A percentile compares a stretch with the other conserved stretches of the same genome.
These are phyloP conservation scores for Tolypocladium capitatum DNA, from an alignment of 2,329 filamentous ascomycete genomes.

Conservation along the genomic window DNA sequence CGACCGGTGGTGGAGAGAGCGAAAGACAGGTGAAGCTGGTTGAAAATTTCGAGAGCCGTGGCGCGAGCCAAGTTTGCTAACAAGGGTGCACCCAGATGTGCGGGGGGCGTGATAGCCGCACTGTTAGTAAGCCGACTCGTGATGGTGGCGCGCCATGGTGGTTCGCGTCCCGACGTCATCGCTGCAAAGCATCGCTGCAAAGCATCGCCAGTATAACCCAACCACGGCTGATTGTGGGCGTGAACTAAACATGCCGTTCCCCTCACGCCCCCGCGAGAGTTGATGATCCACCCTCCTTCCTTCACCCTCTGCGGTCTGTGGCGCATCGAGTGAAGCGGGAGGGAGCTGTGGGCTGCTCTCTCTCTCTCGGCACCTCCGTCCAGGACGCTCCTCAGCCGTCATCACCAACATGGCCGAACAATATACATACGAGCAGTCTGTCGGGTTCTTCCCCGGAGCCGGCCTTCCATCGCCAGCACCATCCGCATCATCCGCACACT, in stretches of 20 bases:
- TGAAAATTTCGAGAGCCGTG: not conserved
- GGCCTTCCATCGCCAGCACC: conserved; percentile 42
- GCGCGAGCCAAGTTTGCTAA: not conserved
- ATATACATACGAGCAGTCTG: conserved; percentile 17
- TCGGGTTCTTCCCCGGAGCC: conserved; percentile 36
- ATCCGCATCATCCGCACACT: conserved; percentile 30
- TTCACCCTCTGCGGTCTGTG: not conserved
- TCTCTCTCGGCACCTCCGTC: not conserved
- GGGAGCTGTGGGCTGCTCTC: not conserved
- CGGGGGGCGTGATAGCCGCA: not conserved
- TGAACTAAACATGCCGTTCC: not conserved
- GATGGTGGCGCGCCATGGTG: too few relatives aligned
- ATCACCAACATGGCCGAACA: not conserved
- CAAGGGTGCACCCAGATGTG: not conserved
- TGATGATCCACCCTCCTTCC: too few relatives aligned
- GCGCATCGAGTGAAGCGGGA: not conserved
- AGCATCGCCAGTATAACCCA: not conserved
- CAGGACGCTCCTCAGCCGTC: not conserved
- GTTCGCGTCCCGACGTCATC: too few relatives aligned
- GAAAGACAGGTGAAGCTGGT: not conserved
- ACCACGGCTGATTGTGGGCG: not conserved
- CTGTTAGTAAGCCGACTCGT: not conserved
- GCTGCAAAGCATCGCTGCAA: too few relatives aligned
- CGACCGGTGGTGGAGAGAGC: not conserved
- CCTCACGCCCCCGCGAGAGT: not conserved